Conservation (phyloP, 192 early-diverging fungal genomes). For the Entophlyctis luteolus region DNA sequence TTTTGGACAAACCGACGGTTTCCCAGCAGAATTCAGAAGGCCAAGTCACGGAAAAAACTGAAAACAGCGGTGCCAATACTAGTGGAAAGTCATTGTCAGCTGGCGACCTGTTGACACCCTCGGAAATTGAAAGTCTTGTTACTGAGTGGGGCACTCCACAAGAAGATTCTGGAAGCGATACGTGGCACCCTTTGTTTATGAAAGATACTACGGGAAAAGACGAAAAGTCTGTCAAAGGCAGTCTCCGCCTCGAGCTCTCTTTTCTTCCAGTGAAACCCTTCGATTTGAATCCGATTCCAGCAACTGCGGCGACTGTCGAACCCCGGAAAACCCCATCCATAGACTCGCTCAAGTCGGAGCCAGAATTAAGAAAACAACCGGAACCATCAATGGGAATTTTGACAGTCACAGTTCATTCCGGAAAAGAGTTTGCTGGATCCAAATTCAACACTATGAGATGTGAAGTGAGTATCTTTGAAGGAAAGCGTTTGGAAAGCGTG, state of each 20-base stretch:
- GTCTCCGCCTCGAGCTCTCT: slow-evolving; percentile 34
- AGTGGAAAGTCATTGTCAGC: not conserved
- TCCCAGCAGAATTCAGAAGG: not conserved
- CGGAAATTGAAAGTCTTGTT: slow-evolving; percentile 37
- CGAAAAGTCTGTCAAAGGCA: slow-evolving; percentile 8
- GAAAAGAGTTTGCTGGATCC: slow-evolving; percentile 34
- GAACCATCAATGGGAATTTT: slow-evolving; percentile 33
- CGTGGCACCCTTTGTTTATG: slow-evolving; percentile 27
- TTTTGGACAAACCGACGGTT: slow-evolving; percentile 27
- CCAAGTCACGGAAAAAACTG: not conserved
- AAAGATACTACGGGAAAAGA: not conserved
- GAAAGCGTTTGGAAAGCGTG: not conserved
- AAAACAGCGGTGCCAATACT: not conserved
- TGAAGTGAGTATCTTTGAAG: slow-evolving; percentile 23
- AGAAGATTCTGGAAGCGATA: slow-evolving; percentile 29
- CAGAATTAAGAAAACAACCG: not conserved
- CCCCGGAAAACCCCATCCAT: not conserved
- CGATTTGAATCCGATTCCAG: not conserved
- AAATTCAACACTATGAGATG: slow-evolving; percentile 52
- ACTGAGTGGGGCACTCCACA: slow-evolving; percentile 50
- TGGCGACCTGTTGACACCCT: slow-evolving; percentile 23
- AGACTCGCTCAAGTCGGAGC: slow-evolving; percentile 1
- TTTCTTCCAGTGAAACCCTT: slow-evolving; percentile 35
- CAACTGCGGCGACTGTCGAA: not conserved
- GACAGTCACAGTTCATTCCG: slow-evolving; percentile 38